Evolutionary conservation across 371 early-diverging fungal species (phyloP).

Genomic region (Actinomucor elegans): DNA sequence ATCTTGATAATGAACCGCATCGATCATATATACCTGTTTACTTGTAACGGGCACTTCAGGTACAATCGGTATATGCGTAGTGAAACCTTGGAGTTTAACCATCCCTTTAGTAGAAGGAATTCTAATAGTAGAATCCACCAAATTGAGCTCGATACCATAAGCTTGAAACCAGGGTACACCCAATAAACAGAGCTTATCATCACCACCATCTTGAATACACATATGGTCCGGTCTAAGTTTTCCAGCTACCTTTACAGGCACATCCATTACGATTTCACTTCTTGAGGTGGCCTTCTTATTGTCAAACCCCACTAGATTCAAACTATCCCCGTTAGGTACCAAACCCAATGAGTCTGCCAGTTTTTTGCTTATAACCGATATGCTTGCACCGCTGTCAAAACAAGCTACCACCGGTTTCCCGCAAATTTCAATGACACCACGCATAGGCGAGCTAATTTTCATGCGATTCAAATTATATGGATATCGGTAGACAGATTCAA

Average conservation of each 20-base stretch:
- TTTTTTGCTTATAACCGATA: constrained; percentile 2
- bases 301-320: constrained; percentile 5
- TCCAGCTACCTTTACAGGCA: background rate
- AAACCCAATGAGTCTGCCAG: constrained; percentile 7
- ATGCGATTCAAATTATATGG: constrained; percentile 10
- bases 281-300: background rate
- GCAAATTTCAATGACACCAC: constrained; percentile 7
- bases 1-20: background rate
- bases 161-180: constrained; percentile 23
- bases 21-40: no score
- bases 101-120: constrained; percentile 9
- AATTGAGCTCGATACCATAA: constrained; percentile 4
- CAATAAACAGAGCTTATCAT: constrained; percentile 6
- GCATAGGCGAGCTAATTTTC: constrained; percentile 6
- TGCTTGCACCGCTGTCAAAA: constrained; percentile 15
- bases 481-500: constrained; percentile 4
- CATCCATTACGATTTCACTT: constrained; percentile 1
- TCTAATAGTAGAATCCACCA: background rate
- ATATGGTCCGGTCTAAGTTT: background rate
- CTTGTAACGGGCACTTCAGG: no score
- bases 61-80: background rate
- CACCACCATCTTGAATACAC: background rate
- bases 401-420: constrained; percentile 7
- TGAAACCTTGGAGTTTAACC: background rate
- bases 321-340: constrained; percentile 6